Conservation (phyloP, 2,329 filamentous ascomycete genomes). For the Dactylella cylindrospora region DNA sequence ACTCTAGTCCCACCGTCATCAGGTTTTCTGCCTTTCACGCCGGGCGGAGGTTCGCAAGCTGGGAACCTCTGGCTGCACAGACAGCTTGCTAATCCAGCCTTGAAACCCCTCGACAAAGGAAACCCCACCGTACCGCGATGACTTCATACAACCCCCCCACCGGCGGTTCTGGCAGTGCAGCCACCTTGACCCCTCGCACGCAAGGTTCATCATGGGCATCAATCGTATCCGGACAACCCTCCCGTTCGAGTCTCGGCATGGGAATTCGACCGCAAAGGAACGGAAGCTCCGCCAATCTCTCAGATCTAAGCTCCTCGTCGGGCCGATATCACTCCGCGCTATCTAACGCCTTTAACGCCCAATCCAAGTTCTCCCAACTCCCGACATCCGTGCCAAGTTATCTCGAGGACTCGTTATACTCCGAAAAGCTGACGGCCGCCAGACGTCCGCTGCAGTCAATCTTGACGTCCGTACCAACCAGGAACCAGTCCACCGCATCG, state of each 20-base stretch:
- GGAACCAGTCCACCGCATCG: conserved; percentile 36
- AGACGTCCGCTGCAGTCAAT: conserved; percentile 41
- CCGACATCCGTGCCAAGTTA: conserved; percentile 47
- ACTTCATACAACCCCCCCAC: conserved; percentile 6
- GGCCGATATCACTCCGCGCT: conserved; percentile 32
- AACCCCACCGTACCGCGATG: background rate
- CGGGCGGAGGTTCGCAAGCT: too few relatives aligned
- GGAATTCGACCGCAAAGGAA: conserved; percentile 34
- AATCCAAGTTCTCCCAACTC: conserved; percentile 38
- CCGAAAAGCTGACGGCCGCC: conserved; percentile 45
- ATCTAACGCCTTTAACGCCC: conserved; percentile 34
- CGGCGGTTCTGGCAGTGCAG: conserved; percentile 5
- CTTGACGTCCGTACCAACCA: conserved; percentile 1
- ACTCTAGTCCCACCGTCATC: background rate
- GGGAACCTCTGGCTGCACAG: conserved; percentile 9
- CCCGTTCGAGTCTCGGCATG: conserved; percentile 16
- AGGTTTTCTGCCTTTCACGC: background rate
- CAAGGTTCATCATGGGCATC: conserved; percentile 37
- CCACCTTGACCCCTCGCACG: conserved; percentile 15
- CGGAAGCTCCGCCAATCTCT: conserved; percentile 36
- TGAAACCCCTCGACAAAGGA: background rate
- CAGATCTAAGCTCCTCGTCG: conserved; percentile 32
- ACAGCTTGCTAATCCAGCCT: background rate
- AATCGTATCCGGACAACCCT: conserved; percentile 39
- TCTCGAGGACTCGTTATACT: conserved; percentile 48